Conservation (phyloP, 192 early-diverging fungal species). For the Chytriomyces hyalinus region DNA sequence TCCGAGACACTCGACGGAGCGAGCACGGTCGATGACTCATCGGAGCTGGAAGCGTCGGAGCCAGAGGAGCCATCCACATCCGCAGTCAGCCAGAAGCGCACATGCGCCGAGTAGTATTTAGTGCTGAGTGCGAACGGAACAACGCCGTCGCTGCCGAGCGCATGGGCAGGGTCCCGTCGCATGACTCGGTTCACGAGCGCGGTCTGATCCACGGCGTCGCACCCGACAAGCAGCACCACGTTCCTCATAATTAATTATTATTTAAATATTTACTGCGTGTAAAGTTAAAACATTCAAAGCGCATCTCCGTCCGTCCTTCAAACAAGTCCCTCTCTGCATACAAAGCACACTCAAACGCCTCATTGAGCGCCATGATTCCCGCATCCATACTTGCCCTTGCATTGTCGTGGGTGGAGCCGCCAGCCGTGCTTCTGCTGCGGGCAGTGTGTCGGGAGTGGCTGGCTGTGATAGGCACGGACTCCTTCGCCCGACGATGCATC, state of each 20-base stretch:
- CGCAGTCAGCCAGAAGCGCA: slow-evolving; percentile 12
- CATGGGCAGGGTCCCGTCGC: not conserved
- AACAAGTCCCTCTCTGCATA: too few species aligned
- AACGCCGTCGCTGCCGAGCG: not conserved
- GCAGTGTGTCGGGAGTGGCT: too few species aligned
- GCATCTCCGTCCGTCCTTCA: too few species aligned
- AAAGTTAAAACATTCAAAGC: too few species aligned
- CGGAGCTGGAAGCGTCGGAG: not conserved
- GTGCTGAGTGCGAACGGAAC: slow-evolving; percentile 5
- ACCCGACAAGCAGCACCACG: slow-evolving; percentile 12
- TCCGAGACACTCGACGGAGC: not conserved
- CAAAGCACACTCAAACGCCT: too few species aligned
- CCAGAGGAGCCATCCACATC: not conserved
- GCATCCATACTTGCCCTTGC: too few species aligned
- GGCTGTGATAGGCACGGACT: too few species aligned
- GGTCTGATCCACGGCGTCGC: not conserved
- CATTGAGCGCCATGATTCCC: too few species aligned
- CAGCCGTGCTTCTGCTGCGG: too few species aligned
- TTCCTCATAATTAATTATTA: slow-evolving; percentile 11
- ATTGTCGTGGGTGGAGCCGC: too few species aligned
- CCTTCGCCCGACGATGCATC: too few species aligned
- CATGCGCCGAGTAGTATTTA: slow-evolving; percentile 21
- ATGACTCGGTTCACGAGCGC: not conserved
- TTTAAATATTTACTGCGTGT: too few species aligned
- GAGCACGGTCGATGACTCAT: not conserved